These are phyloP conservation scores for Xylaria arbuscula DNA, from an alignment of 2,329 filamentous ascomycete species.

Conservation along the genomic window DNA sequence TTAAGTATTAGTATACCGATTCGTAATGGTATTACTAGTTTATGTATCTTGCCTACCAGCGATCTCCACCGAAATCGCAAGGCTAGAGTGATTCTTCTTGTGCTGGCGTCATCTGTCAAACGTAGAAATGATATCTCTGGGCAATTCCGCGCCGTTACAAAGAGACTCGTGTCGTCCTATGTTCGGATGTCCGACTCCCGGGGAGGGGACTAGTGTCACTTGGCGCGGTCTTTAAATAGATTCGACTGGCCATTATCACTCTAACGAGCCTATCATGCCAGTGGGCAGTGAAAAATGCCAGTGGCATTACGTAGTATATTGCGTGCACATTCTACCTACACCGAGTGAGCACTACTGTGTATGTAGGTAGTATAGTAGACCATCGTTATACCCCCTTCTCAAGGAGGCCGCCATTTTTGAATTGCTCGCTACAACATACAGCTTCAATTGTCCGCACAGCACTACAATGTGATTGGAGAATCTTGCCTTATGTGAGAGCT, in stretches of 20 bases:
- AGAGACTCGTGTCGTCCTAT: background rate
- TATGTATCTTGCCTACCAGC: background rate
- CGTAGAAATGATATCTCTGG: background rate
- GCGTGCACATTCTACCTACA: too few species aligned
- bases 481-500: constrained; percentile 22
- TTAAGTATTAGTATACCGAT: background rate
- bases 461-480: background rate
- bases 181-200: constrained; percentile 24
- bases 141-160: background rate
- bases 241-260: constrained; percentile 3
- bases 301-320: background rate
- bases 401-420: too few species aligned
- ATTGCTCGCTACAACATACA: background rate
- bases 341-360: too few species aligned
- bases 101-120: constrained; percentile 3
- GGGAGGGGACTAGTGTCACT: constrained; percentile 1
- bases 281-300: background rate
- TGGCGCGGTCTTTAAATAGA: constrained; percentile 25
- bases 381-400: too few species aligned
- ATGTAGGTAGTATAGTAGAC: too few species aligned
- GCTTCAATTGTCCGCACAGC: background rate
- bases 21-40: background rate
- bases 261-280: background rate
- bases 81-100: too few species aligned
- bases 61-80: too few species aligned